Evolutionary conservation across 1,284 basidiomycete genomes (phyloP), one percentile per base, ranked within the genome.

Genomic region (Microbotryum saponariae): DNA sequence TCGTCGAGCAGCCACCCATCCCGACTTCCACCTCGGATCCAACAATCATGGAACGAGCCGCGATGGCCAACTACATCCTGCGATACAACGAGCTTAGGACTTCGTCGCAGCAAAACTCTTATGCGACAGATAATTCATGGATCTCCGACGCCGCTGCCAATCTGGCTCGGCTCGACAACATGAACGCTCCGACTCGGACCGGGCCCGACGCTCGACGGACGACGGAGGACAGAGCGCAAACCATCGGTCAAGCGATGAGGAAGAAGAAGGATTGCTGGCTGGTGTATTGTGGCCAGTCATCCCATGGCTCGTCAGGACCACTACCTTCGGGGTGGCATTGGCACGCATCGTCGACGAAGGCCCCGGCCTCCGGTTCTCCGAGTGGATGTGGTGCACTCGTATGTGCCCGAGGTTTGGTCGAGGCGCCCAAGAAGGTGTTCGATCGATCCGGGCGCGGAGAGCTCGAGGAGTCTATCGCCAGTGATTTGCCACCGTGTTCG

Each of bases 231-330:
- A 56, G 27, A 55, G 61, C 42, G 63, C 59, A 2, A 61, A 62
- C 65, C 23, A 52, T 60, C 45, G 66, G 66, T 1, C 47, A 56
- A 8, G 49, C 63, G 20, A 29, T 65, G 54, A 48, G 66, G 21
- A 54, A 37, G 54, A 63, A 65, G 46, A 61, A 63, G 44, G 18
- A 6, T 16, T 58, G 59, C 21, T 59, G 29, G 21, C 37, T 62
- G 4, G 18, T 67, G 25, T 67, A 67, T 33, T 67, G 66, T 50
- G 66, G 66, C 7, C 59, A 55, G 3, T 14, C 31, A n/a, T 62
- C 47, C 10, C 3, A 2, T 29, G 29, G 7, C n/a, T 3, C 18
- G 29, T 1, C 18, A 31, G 18, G 8, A 20, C 20, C n/a, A 20
- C 2, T 33, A 31, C 14, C 18, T 18, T 20, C 31, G 21, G 12